phyloP scores from a whole-genome alignment of 2,329 filamentous ascomycete genomes.

The Penicillium hesseltinei region DNA sequence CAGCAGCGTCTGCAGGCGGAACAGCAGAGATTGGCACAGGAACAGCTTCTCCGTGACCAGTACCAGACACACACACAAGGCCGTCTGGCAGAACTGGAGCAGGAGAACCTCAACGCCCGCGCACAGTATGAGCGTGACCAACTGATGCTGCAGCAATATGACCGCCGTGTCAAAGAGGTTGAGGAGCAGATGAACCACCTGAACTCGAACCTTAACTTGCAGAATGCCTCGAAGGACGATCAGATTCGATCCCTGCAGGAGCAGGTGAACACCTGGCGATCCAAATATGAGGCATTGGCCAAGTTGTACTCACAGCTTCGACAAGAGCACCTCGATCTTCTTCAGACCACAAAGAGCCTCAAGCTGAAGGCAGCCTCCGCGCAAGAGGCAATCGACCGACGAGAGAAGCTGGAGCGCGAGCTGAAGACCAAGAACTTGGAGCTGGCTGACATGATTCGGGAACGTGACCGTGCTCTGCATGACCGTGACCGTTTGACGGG shows the following conservation, averaged over 20 bases:
- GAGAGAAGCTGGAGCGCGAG: conserved; percentile 93
- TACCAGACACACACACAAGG: conserved; percentile 92
- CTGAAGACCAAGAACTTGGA: conserved; percentile 99
- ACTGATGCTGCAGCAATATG: conserved; percentile 94
- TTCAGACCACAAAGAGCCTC: conserved; percentile 94
- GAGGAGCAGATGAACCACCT: conserved; percentile 83
- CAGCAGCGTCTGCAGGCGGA: conserved; percentile 85
- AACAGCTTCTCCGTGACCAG: conserved; percentile 84
- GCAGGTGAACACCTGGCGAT: conserved; percentile 95
- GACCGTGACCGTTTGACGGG: conserved; percentile 87
- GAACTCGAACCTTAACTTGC: conserved; percentile 78
- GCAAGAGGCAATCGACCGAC: conserved; percentile 90
- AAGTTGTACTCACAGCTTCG: conserved; percentile 96
- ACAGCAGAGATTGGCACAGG: conserved; percentile 86
- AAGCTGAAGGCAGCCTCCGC: conserved; percentile 96
- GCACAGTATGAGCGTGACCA: conserved; percentile 98
- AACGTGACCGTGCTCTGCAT: conserved; percentile 87
- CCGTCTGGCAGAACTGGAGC: conserved; percentile 90
- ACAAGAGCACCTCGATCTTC: conserved; percentile 87
- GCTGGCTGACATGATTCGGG: conserved; percentile 95
- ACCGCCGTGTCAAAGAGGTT: conserved; percentile 86
- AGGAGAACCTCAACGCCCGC: conserved; percentile 88
- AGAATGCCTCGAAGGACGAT: conserved; percentile 86
- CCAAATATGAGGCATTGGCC: conserved; percentile 93
- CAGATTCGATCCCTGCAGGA: conserved; percentile 91